phyloP scores from a whole-genome alignment of 257 asterid genomes.

The Datura wrightii region DNA sequence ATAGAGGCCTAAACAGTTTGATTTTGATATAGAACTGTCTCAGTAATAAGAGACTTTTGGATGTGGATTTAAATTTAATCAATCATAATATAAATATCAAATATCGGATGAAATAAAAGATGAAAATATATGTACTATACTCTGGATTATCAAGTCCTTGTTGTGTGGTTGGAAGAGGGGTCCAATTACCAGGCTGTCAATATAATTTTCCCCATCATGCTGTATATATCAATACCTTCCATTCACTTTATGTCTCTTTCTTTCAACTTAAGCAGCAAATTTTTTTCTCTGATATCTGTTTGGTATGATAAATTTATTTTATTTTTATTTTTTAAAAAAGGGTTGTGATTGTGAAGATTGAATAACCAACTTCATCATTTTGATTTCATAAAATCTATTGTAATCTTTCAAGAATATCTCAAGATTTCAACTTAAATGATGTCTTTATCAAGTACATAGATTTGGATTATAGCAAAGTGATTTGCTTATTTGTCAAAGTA shows the following conservation, averaged over 20 bases:
- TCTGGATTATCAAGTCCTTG: conserved; percentile 1
- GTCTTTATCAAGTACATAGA: background rate
- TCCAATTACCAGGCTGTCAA: conserved; percentile 65
- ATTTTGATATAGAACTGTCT: too few relatives aligned
- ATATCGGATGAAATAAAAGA: too few relatives aligned
- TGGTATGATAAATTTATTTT: conserved; percentile 41
- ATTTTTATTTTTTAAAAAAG: background rate
- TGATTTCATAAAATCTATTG: conserved; percentile 31
- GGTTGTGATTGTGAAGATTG: conserved; percentile 36
- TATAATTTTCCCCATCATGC: conserved; percentile 37
- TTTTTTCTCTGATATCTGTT: conserved; percentile 42
- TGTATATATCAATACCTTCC: conserved; percentile 47
- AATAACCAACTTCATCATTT: conserved; percentile 42
- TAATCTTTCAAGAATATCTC: conserved; percentile 22
- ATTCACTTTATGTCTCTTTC: conserved; percentile 66
- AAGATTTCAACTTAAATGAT: conserved; percentile 11
- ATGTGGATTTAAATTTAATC: too few relatives aligned
- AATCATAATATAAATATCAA: too few relatives aligned
- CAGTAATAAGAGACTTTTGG: too few relatives aligned
- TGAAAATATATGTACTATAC: background rate
- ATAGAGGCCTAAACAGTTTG: too few relatives aligned
- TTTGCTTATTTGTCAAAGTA: background rate
- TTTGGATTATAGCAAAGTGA: conserved; percentile 23
- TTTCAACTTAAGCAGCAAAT: conserved; percentile 57
- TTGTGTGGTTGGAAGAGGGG: conserved; percentile 46